phyloP scores from a whole-genome alignment of 345 rosid species.

The Erodium maritimum region DNA sequence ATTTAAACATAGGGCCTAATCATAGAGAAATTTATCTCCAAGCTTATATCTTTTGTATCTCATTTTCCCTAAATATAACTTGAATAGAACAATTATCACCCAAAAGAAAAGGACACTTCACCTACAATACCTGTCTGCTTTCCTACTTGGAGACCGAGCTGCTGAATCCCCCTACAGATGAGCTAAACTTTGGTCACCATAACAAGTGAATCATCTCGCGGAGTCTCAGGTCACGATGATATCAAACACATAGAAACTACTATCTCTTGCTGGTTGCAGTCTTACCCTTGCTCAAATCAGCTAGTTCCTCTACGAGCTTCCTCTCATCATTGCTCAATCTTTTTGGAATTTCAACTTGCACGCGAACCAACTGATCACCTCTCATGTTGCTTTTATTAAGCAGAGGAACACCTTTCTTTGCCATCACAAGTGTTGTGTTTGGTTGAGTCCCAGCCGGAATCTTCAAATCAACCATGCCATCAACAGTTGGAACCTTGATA shows the following conservation, averaged over 20 bases:
- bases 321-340: conserved; percentile 76
- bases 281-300: conserved; percentile 81
- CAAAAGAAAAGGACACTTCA: not conserved
- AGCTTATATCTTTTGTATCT: too few relatives aligned
- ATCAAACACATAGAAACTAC: not conserved
- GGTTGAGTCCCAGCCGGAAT: conserved; percentile 95
- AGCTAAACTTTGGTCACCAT: not conserved
- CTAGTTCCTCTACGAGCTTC: conserved; percentile 78
- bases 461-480: conserved; percentile 87
- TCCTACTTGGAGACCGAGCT: not conserved
- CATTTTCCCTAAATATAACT: not conserved
- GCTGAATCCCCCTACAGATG: not conserved
- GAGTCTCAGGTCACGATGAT: too few relatives aligned
- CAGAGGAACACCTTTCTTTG: conserved; percentile 85
- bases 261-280: conserved; percentile 63
- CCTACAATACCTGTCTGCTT: not conserved
- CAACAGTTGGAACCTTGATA: conserved; percentile 83
- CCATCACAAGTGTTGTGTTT: conserved; percentile 88
- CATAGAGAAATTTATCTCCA: not conserved
- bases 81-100: not conserved
- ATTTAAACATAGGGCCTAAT: not conserved
- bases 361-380: conserved; percentile 97
- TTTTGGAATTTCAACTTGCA: conserved; percentile 95
- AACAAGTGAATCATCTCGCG: not conserved
- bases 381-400: conserved; percentile 78